Conservation (phyloP, 495 filamentous ascomycete genomes). For the Bryoglossum gracile region DNA sequence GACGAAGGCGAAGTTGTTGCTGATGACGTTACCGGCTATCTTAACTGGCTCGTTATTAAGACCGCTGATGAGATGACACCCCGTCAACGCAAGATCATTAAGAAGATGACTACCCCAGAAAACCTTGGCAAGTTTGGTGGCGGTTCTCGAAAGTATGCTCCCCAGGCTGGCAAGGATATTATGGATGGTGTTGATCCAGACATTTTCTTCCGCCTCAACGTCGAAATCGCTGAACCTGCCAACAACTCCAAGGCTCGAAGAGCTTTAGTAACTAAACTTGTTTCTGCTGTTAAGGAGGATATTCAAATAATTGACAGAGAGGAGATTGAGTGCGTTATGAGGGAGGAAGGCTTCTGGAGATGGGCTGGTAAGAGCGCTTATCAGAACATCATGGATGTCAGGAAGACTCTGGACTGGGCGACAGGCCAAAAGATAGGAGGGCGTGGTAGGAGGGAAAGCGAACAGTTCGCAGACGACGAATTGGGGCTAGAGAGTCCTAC, state of each 20-base stretch:
- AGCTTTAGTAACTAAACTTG: slow-evolving; percentile 18
- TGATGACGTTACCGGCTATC: not conserved
- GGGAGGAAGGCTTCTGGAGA: slow-evolving; percentile 22
- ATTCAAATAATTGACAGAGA: slow-evolving; percentile 19
- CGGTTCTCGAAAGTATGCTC: slow-evolving; percentile 9
- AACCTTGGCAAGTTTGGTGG: slow-evolving; percentile 5
- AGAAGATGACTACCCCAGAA: slow-evolving; percentile 6
- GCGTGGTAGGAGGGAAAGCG: not conserved
- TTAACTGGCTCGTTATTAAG: slow-evolving; percentile 2
- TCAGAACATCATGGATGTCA: slow-evolving; percentile 9
- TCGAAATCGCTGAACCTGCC: slow-evolving; percentile 12
- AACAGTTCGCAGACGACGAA: not conserved
- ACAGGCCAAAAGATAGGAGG: slow-evolving; percentile 17
- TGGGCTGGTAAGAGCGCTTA: slow-evolving; percentile 21
- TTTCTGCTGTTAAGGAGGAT: slow-evolving; percentile 19
- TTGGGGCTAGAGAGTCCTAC: not conserved
- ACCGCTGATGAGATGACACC: slow-evolving; percentile 10
- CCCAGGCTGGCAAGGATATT: not conserved
- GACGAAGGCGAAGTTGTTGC: not conserved
- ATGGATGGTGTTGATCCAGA: slow-evolving; percentile 16
- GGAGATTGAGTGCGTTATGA: slow-evolving; percentile 12
- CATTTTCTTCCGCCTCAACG: slow-evolving; percentile 22
- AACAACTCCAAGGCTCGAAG: slow-evolving; percentile 15
- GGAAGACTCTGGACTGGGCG: slow-evolving; percentile 22
- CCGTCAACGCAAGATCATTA: slow-evolving; percentile 16